Base-by-base conservation (phyloP, 192 early-diverging fungal genomes). In the Ambispora gerdemannii region DNA sequence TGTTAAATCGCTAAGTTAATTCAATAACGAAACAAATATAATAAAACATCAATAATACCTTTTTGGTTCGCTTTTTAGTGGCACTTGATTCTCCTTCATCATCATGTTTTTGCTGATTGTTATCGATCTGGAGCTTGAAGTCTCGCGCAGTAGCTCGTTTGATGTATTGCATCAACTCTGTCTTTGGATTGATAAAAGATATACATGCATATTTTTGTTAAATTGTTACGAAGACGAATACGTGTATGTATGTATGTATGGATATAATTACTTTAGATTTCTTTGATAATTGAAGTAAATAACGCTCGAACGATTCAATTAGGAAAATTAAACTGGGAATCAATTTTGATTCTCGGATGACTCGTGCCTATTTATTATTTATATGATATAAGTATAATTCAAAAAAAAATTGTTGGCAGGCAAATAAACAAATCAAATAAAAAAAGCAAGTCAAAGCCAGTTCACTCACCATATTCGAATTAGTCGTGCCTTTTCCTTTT, bases 141-240 rank as follows among this genome's bases (percentile, higher is more conserved):
- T 94, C 92, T 34, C 90, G 79, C 1, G 89, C 87, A 0, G 90
- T 92, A 71, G 91, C 90, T 24, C 90, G 79, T 66, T 90, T 87
- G 71, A 93, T 81, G 63, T 90, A 87, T 51, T 91, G 87, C 32
- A 89, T 88, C 47, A 94, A 58, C 49, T 91, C 82, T 0, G 73
- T 32, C 78, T 81, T 20, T 3, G 19, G 10, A 11, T 22, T 13
- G 15, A 24, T 25, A 25, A 28, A 47, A 19, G 20, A 63, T 24
- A 67, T 33, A 74, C 33, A 11, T 30, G 28, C 28, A n/a, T n/a
- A n/a, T n/a, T n/a, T n/a, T n/a, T n/a, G n/a, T n/a, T n/a, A n/a
- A n/a, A n/a, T n/a, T n/a, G n/a, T n/a, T n/a, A n/a, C 38, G 38
- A 15, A 43, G 38, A 43, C 38, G 6, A 43, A 43, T 15, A 43